phyloP scores from a whole-genome alignment of 2,329 filamentous ascomycete genomes.

The Fragosphaeria purpurea region DNA sequence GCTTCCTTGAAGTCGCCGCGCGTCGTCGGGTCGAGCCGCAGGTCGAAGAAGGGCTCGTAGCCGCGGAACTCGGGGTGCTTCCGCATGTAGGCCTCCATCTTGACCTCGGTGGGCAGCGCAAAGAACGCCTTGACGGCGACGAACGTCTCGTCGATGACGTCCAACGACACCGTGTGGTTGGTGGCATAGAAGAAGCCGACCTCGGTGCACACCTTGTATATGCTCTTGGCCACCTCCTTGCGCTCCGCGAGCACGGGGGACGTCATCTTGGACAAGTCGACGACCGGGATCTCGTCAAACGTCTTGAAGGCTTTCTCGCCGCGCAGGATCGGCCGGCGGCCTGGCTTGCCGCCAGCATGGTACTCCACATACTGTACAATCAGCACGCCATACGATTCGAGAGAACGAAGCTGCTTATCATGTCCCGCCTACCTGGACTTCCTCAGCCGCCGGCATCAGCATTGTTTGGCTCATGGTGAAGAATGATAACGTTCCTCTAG shows the following conservation, averaged over 20 bases:
- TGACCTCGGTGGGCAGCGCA: conserved; percentile 5
- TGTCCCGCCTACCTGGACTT: too few species aligned
- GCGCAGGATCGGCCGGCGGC: too few species aligned
- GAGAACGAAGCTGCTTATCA: too few species aligned
- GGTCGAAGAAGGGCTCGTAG: neutral
- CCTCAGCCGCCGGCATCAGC: too few species aligned
- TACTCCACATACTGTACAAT: too few species aligned
- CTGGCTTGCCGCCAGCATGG: too few species aligned
- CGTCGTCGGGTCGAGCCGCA: neutral
- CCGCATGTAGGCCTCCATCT: conserved; percentile 2
- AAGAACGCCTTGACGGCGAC: conserved; percentile 6
- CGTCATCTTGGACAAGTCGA: conserved; percentile 33
- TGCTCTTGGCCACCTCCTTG: conserved; percentile 25
- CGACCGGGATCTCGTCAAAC: conserved; percentile 38
- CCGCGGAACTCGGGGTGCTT: neutral
- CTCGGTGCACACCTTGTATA: conserved; percentile 18
- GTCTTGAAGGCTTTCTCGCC: neutral
- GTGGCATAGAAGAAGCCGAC: conserved; percentile 11
- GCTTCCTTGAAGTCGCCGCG: neutral
- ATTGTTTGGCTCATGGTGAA: too few species aligned
- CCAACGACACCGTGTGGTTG: conserved; percentile 10
- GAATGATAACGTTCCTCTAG: too few species aligned
- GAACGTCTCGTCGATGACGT: conserved; percentile 1
- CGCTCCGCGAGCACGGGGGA: conserved; percentile 20
- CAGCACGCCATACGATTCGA: too few species aligned